phyloP scores from a whole-genome alignment of 2,329 filamentous ascomycete genomes.

The Pseudogymnoascus sp. region DNA sequence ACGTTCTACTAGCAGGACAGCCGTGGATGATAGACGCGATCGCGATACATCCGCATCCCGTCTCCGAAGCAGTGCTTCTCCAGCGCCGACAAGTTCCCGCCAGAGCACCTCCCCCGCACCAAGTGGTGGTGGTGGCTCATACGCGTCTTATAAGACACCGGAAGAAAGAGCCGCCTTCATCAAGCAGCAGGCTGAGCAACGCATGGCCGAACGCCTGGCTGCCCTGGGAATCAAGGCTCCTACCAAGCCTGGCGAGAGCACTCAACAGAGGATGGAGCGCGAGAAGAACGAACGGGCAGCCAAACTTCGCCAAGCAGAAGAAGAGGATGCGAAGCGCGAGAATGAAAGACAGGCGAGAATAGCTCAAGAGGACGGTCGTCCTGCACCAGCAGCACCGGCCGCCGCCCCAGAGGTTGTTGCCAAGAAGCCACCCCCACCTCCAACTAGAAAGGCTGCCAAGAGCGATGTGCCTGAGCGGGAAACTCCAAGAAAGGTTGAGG shows the following conservation, averaged over 20 bases:
- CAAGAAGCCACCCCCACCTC: constrained; percentile 72
- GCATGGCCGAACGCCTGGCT: constrained; percentile 92
- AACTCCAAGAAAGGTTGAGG: constrained; percentile 52
- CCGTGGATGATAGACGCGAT: constrained; percentile 21
- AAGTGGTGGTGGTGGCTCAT: constrained; percentile 51
- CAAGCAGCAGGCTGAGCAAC: constrained; percentile 91
- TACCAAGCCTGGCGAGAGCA: constrained; percentile 67
- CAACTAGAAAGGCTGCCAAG: constrained; percentile 61
- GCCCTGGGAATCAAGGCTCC: constrained; percentile 85
- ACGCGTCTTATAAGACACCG: constrained; percentile 77
- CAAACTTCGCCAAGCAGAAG: constrained; percentile 80
- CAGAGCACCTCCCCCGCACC: constrained; percentile 33
- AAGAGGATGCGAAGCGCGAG: constrained; percentile 84
- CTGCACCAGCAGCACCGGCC: constrained; percentile 22
- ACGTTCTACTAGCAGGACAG: constrained; percentile 37
- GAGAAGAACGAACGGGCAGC: constrained; percentile 82
- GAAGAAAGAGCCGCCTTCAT: constrained; percentile 94
- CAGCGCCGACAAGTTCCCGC: constrained; percentile 35
- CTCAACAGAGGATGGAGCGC: constrained; percentile 77
- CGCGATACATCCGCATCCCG: constrained; percentile 22
- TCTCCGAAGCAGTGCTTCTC: constrained; percentile 31
- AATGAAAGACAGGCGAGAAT: constrained; percentile 60
- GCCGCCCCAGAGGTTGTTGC: constrained; percentile 14
- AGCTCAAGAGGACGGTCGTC: constrained; percentile 28
- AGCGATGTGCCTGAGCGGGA: constrained; percentile 51